phyloP scores from a whole-genome alignment of 2,329 filamentous ascomycete genomes.

The Cladosporium sp. region DNA sequence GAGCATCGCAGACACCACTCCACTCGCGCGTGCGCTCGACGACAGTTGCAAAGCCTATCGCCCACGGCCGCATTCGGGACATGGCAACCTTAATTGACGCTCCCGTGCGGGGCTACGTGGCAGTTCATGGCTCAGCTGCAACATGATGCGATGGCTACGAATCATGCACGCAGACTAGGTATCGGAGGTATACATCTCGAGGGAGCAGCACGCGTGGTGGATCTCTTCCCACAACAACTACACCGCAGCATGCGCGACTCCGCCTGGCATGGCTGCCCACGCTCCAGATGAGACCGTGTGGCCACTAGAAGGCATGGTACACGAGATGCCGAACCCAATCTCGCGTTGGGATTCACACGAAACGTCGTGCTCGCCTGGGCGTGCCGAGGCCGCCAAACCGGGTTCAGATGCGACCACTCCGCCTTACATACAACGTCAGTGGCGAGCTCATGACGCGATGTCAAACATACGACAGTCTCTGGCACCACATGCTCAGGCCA shows the following conservation, averaged over 20 bases:
- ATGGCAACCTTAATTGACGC: slow-evolving; percentile 3
- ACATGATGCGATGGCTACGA: not conserved
- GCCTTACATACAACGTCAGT: not conserved
- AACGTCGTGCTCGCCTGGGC: not conserved
- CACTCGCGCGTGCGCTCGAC: not conserved
- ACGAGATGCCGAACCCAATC: slow-evolving; percentile 1
- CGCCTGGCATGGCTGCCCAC: slow-evolving; percentile 5
- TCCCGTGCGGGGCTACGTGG: slow-evolving; percentile 12
- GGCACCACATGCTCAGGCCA: not conserved
- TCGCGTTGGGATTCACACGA: slow-evolving; percentile 9
- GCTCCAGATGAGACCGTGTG: not conserved
- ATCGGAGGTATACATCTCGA: not conserved
- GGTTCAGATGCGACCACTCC: not conserved
- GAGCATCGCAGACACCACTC: not conserved
- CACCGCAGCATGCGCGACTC: not conserved
- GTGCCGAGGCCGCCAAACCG: not conserved
- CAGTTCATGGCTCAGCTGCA: slow-evolving; percentile 8
- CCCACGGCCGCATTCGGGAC: not conserved
- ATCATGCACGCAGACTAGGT: not conserved
- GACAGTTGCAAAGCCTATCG: not conserved
- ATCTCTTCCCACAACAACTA: not conserved
- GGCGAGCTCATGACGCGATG: not conserved
- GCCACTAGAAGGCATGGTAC: not conserved
- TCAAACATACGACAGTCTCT: not conserved
- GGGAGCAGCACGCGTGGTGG: not conserved